Evolutionary conservation across 352 stramenopile genomes (phyloP), one percentile per base, ranked within the genome.

Genomic region (Globisporangium spinosum): DNA sequence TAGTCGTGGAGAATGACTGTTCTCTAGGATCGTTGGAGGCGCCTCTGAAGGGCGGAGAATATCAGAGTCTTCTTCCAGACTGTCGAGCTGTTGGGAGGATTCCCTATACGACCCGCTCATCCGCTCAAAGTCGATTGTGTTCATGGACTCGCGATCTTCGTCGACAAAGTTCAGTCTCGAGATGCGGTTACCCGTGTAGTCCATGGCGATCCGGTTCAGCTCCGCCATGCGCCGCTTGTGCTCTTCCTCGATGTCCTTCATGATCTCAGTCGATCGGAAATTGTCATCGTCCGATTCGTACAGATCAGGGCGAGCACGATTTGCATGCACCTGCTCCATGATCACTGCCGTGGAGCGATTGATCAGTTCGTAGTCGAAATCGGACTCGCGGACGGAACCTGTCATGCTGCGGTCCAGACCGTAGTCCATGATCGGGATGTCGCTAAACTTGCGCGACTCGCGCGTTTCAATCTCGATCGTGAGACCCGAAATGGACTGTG

Each of bases 161-260:
- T 85, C 78, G 5, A 68, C 79, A 29, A 73, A 66, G 20, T 59
- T 68, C 32, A 81, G 70, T 22, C 62, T 84, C 1, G 79, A 89
- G 22, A 82, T 70, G 3, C 80, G 77, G 23, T 79, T 73, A 22
- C 80, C 80, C 17, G 73, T 75, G 60, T 79, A 75, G 58, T 83
- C 72, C 49, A 81, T 54, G 10, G 72, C 72, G 34, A 78, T 76
- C 22, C 79, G 69, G n/a, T 83, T 84, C n/a, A 90, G 74, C 64
- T 90, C 80, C 10, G 74, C 77, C 82, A 90, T 90, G n/a, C 82
- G 78, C n/a, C 68, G 76, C 22, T 64, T 67, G 61, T 90, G 82
- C 60, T 89, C 77, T 58, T 79, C 76, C 64, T 84, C 72, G 17
- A 82, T 74, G 62, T 74, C 75, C 22, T 70, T 72, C 64, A 90